Conservation (phyloP, 2,329 filamentous ascomycete genomes). For the Gaeumannomyces sp. region DNA sequence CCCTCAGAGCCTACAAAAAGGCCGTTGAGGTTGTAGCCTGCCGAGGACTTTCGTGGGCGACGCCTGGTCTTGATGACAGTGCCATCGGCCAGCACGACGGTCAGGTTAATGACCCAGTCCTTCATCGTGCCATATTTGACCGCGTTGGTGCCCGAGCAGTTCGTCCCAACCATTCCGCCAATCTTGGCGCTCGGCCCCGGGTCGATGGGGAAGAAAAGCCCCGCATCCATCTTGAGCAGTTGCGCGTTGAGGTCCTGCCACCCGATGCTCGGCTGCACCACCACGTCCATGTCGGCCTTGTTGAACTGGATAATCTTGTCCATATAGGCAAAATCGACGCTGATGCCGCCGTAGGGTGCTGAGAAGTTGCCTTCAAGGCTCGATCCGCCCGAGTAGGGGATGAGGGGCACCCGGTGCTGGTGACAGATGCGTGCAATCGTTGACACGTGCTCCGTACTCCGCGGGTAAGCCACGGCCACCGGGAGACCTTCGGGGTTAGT, state of each 20-base stretch:
- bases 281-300: slow-evolving; percentile 84
- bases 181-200: slow-evolving; percentile 70
- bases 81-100: slow-evolving; percentile 73
- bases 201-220: slow-evolving; percentile 87
- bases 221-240: slow-evolving; percentile 60
- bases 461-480: slow-evolving; percentile 59
- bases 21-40: slow-evolving; percentile 76
- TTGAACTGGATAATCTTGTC: slow-evolving; percentile 73
- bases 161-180: slow-evolving; percentile 77
- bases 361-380: slow-evolving; percentile 88
- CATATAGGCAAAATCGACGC: slow-evolving; percentile 86
- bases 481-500: slow-evolving; percentile 54
- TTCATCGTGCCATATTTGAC: slow-evolving; percentile 83
- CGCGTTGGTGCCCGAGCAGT: slow-evolving; percentile 72
- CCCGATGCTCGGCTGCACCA: slow-evolving; percentile 85
- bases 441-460: slow-evolving; percentile 54
- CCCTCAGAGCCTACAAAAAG: slow-evolving; percentile 83
- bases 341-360: slow-evolving; percentile 78
- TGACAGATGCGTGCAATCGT: slow-evolving; percentile 63
- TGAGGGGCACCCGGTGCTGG: slow-evolving; percentile 75
- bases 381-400: slow-evolving; percentile 79
- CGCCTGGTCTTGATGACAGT: slow-evolving; percentile 72
- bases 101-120: slow-evolving; percentile 80
- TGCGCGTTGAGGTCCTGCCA: slow-evolving; percentile 84
- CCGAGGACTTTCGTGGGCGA: slow-evolving; percentile 73